Evolutionary conservation across 306 rosid genomes (phyloP).

Genomic region (Fragaria ananassa): DNA sequence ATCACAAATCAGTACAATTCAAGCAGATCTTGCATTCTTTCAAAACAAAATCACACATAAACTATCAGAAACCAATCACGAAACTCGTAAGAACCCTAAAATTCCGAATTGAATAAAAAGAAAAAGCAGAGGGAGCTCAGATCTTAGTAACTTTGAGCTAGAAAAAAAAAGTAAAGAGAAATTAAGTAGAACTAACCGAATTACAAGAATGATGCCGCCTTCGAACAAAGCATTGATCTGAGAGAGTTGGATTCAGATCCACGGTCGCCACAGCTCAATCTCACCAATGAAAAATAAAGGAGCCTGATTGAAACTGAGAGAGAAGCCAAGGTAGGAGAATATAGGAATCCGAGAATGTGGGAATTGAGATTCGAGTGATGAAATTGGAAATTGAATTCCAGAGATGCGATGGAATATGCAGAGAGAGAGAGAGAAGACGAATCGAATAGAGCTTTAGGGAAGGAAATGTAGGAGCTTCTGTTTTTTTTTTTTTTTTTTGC

Average conservation of each 20-base stretch:
- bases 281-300: not conserved
- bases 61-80: slow-evolving; percentile 10
- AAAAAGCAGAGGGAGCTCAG: slow-evolving; percentile 30
- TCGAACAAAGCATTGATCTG: slow-evolving; percentile 39
- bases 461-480: slow-evolving; percentile 12
- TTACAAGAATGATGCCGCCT: slow-evolving; percentile 24
- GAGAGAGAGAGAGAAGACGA: slow-evolving; percentile 4
- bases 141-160: slow-evolving; percentile 35
- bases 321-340: not conserved
- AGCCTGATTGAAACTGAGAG: not conserved
- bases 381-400: not conserved
- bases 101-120: not conserved
- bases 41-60: slow-evolving; percentile 6
- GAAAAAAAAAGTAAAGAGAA: slow-evolving; percentile 4
- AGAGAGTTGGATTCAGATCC: slow-evolving; percentile 39
- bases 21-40: slow-evolving; percentile 43
- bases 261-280: slow-evolving; percentile 23
- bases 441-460: slow-evolving; percentile 10
- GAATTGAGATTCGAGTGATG: not conserved
- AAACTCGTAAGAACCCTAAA: slow-evolving; percentile 18
- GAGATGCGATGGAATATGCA: slow-evolving; percentile 52
- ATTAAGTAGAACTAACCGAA: slow-evolving; percentile 10
- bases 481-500: slow-evolving; percentile 24
- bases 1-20: slow-evolving; percentile 1
- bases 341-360: not conserved